Evolutionary conservation across 2,329 filamentous ascomycete genomes (phyloP).

Genomic region (Aspergillus udagawae): DNA sequence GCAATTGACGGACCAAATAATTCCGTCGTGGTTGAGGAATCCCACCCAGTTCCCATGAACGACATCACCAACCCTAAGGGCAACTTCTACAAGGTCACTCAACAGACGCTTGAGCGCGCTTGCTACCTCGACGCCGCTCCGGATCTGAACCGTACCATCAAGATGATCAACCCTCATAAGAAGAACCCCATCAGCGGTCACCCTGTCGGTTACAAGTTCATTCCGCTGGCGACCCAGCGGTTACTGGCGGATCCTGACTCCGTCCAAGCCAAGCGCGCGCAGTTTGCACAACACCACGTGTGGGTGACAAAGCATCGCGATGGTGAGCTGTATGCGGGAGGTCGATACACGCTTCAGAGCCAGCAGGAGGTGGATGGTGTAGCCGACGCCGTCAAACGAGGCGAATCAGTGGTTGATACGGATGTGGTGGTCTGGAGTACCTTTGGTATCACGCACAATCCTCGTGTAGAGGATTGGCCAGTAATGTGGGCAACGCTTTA

Average conservation of each 20-base stretch:
- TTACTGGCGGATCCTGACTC: slow-evolving; percentile 52
- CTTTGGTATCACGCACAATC: slow-evolving; percentile 45
- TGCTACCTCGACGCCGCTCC: slow-evolving; percentile 46
- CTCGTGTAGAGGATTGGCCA: slow-evolving; percentile 43
- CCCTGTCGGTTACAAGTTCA: slow-evolving; percentile 55
- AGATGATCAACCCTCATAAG: slow-evolving; percentile 53
- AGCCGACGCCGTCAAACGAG: slow-evolving; percentile 29
- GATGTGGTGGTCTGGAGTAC: slow-evolving; percentile 45
- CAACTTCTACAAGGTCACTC: slow-evolving; percentile 47
- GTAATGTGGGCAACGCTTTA: slow-evolving; percentile 33
- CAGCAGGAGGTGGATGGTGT: slow-evolving; percentile 37
- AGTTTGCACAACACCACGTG: slow-evolving; percentile 54
- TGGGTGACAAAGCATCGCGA: slow-evolving; percentile 54
- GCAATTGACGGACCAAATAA: slow-evolving; percentile 56
- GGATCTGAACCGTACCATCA: slow-evolving; percentile 49
- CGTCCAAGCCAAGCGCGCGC: slow-evolving; percentile 50
- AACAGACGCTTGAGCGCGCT: slow-evolving; percentile 45
- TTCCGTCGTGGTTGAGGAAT: slow-evolving; percentile 53
- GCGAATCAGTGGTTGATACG: slow-evolving; percentile 33
- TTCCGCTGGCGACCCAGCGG: slow-evolving; percentile 53
- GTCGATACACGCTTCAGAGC: slow-evolving; percentile 53
- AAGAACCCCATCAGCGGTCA: slow-evolving; percentile 52
- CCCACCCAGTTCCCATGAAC: slow-evolving; percentile 55
- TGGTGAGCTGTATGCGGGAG: slow-evolving; percentile 51
- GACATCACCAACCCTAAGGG: slow-evolving; percentile 50